Base-by-base conservation (phyloP, 306 rosid genomes). In the Malus sieversii region DNA sequence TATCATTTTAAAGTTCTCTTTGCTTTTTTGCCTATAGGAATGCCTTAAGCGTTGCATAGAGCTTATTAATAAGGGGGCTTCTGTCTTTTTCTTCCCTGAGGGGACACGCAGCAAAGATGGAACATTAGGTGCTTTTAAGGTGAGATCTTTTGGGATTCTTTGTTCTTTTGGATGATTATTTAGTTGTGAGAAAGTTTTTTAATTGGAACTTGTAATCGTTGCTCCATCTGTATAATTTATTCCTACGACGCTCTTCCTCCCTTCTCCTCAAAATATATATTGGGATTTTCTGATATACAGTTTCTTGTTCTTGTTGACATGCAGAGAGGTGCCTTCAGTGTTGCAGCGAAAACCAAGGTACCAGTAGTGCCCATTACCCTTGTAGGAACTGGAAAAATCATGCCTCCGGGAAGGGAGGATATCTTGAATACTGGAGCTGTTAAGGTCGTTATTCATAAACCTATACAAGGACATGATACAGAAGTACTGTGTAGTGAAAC, bases 241-340 rank as follows among this genome's bases (percentile, higher is more conserved):
- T 51, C 20, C 55, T 51, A 15, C 2, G 3, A 15, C 8, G 3
- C 55, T 15, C 55, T 51, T 16, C 0, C 55, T 18, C 20, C 1
- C 20, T 15, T 51, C 20, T 48, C 19, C 19, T 48, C 55, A 1
- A 6, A 13, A 38, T 52, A 72, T 22, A 13, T 4, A 33, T 45
- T 1, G 6, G 59, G n/a, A 12, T 3, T 13, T 73, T 73, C 33
- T 44, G 72, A 65, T 19, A 16, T 35, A 62, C 44, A 60, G 63
- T 75, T 76, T 70, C 52, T 51, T 29, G 55, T 55, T 68, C 35
- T 30, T 80, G 76, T 73, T 80, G 72, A 85, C 67, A 55, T 77
- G 79, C 88, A 94, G 98, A 95, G 90, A 82, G 99, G 99, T 71
- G 99, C 99, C 73, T 95, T 95, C 85, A 95, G 96, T 84, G 76